Conservation (phyloP, 1,139 yeast genomes). For the Scheffersomyces insectosa region DNA sequence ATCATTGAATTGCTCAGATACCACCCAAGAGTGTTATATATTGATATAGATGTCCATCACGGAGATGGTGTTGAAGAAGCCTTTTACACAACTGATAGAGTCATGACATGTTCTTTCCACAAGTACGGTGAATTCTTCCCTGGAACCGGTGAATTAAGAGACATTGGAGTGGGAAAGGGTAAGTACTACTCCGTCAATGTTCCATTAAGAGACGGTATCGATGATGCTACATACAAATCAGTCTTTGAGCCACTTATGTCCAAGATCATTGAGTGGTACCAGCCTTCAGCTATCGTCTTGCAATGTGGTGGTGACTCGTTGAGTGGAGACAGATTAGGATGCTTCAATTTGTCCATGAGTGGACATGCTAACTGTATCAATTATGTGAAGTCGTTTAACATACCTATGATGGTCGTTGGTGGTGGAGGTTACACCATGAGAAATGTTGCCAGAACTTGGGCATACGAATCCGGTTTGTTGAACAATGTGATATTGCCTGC, state of each 20-base stretch:
- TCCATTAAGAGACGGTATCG: conserved; percentile 90
- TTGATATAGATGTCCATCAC: conserved; percentile 95
- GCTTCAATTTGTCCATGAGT: conserved; percentile 86
- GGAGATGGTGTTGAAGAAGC: conserved; percentile 99
- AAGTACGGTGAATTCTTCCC: conserved; percentile 97
- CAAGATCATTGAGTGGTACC: conserved; percentile 88
- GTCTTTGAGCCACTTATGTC: conserved; percentile 84
- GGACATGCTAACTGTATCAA: conserved; percentile 97
- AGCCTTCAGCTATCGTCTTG: conserved; percentile 88
- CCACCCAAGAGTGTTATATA: conserved; percentile 92
- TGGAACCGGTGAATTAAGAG: conserved; percentile 91
- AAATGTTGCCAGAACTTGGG: conserved; percentile 95
- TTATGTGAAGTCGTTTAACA: conserved; percentile 80
- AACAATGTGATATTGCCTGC: conserved; percentile 76
- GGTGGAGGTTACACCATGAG: conserved; percentile 99
- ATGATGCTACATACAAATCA: conserved; percentile 81
- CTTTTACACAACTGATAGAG: conserved; percentile 92
- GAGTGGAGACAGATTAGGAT: conserved; percentile 88
- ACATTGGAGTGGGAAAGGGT: conserved; percentile 87
- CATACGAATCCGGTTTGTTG: conserved; percentile 87
- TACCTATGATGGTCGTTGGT: conserved; percentile 90
- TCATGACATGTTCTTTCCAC: conserved; percentile 97
- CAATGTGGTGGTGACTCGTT: conserved; percentile 95
- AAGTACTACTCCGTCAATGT: conserved; percentile 85
- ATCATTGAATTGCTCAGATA: conserved; percentile 85